These are phyloP conservation scores for Erodium trifolium DNA, from an alignment of 441 rosid genomes.

Conservation along the genomic window DNA sequence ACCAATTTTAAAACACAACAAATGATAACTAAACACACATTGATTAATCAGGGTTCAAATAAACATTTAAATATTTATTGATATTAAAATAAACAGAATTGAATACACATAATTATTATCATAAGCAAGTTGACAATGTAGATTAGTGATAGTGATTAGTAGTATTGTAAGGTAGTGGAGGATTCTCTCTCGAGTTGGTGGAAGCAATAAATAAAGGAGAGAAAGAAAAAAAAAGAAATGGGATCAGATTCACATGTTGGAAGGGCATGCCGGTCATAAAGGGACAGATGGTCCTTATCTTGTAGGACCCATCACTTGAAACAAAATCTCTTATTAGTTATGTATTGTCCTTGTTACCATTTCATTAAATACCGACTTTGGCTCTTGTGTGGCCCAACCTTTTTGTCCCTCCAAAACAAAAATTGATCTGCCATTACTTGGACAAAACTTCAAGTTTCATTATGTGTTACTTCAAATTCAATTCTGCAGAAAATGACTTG, in stretches of 20 bases:
- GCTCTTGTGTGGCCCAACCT: neutral
- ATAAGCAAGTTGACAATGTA: neutral
- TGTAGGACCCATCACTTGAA: neutral
- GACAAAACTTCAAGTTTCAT: conserved; percentile 5
- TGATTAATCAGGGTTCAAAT: no score
- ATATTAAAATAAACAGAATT: no score
- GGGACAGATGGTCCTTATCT: conserved; percentile 2
- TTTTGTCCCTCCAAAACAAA: conserved; percentile 10
- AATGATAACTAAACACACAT: neutral
- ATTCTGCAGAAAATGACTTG: neutral
- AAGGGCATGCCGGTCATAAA: conserved; percentile 6
- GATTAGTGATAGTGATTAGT: neutral
- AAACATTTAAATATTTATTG: no score
- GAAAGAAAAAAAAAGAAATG: no score
- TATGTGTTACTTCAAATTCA: neutral
- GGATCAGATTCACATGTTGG: neutral
- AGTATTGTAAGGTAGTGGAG: neutral
- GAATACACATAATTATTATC: neutral
- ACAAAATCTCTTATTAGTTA: conserved; percentile 27
- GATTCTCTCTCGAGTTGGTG: neutral
- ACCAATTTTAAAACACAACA: no score
- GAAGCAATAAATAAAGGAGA: neutral
- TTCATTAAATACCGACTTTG: conserved; percentile 24
- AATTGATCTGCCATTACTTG: neutral
- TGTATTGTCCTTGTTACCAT: conserved; percentile 24